Conservation (phyloP, 805 yeast genomes). For the Yarrowia porcina region DNA sequence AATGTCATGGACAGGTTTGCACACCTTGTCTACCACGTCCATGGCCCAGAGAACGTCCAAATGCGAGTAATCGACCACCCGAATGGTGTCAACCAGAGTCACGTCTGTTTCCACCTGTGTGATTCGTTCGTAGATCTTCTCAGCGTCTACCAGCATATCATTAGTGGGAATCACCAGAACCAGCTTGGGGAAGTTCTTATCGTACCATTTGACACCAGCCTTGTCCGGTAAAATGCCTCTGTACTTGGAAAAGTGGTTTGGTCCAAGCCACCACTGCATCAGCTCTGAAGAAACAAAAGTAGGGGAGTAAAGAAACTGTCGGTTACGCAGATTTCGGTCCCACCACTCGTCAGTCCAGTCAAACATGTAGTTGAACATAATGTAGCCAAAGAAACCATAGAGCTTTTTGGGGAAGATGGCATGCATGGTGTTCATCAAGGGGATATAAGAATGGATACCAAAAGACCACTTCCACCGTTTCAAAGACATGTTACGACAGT, state of each 20-base stretch:
- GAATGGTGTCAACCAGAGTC: conserved; percentile 42
- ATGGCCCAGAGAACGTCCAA: conserved; percentile 92
- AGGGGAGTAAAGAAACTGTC: conserved; percentile 84
- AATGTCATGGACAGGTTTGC: conserved; percentile 42
- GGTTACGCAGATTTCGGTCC: conserved; percentile 60
- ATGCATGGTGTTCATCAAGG: conserved; percentile 64
- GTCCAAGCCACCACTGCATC: conserved; percentile 91
- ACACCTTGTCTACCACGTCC: conserved; percentile 65
- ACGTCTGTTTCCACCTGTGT: conserved; percentile 38
- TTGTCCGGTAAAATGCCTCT: conserved; percentile 54
- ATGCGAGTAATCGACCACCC: conserved; percentile 69
- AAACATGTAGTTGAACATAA: conserved; percentile 82
- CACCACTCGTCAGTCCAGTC: conserved; percentile 83
- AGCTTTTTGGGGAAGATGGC: conserved; percentile 46
- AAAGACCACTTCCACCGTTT: conserved; percentile 45
- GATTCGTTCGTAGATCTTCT: conserved; percentile 62
- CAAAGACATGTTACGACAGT: conserved; percentile 34
- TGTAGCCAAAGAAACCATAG: conserved; percentile 64
- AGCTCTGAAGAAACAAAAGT: conserved; percentile 73
- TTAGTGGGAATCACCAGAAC: conserved; percentile 65
- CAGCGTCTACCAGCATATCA: conserved; percentile 78
- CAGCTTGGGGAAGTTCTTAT: conserved; percentile 52
- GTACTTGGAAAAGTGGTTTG: conserved; percentile 48
- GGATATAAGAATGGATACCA: conserved; percentile 77
- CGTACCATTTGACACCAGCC: conserved; percentile 42